A percentile compares a stretch with the other conserved stretches of the same genome.
Evolutionary conservation across 176 grass and related monocot genomes (phyloP).

Genomic region (Eragrostis curvula): DNA sequence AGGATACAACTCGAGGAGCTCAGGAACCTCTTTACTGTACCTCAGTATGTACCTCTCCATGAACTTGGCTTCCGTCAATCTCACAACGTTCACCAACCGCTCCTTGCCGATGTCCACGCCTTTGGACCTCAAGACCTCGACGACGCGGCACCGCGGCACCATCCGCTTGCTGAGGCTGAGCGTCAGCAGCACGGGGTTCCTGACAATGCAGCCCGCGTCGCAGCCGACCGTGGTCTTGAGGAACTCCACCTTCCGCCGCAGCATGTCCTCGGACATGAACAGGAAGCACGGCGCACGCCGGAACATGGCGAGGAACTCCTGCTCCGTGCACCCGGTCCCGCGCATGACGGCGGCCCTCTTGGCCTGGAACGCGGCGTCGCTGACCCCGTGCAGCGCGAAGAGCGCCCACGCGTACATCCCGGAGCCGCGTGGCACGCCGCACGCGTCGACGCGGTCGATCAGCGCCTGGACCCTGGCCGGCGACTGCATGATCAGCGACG

Average conservation of each 20-base stretch:
- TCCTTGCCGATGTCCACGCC: constrained; percentile 12
- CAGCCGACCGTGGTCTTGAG: constrained; percentile 33
- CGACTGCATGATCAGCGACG: constrained; percentile 28
- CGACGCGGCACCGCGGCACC: constrained; percentile 40
- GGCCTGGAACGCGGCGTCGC: constrained; percentile 25
- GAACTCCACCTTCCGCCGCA: constrained; percentile 60
- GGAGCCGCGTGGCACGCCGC: constrained; percentile 29
- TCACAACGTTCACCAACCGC: background rate
- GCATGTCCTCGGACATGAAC: constrained; percentile 22
- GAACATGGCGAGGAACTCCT: constrained; percentile 55
- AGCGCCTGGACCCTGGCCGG: constrained; percentile 25
- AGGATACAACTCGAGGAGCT: constrained; percentile 45
- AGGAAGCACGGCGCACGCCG: constrained; percentile 44
- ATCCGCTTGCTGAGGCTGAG: constrained; percentile 62
- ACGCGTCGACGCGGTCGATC: constrained; percentile 12
- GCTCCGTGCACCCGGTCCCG: constrained; percentile 38
- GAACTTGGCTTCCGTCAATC: constrained; percentile 21
- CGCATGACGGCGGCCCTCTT: constrained; percentile 34
- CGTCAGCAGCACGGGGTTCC: constrained; percentile 36
- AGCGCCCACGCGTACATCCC: constrained; percentile 43
- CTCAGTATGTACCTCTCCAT: constrained; percentile 43
- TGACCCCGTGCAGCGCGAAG: constrained; percentile 26
- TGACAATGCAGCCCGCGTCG: constrained; percentile 9
- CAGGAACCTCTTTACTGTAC: constrained; percentile 42
- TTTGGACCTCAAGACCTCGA: constrained; percentile 41